Evolutionary conservation across 2,329 filamentous ascomycete genomes (phyloP).

Genomic region (Colletotrichum sp.): DNA sequence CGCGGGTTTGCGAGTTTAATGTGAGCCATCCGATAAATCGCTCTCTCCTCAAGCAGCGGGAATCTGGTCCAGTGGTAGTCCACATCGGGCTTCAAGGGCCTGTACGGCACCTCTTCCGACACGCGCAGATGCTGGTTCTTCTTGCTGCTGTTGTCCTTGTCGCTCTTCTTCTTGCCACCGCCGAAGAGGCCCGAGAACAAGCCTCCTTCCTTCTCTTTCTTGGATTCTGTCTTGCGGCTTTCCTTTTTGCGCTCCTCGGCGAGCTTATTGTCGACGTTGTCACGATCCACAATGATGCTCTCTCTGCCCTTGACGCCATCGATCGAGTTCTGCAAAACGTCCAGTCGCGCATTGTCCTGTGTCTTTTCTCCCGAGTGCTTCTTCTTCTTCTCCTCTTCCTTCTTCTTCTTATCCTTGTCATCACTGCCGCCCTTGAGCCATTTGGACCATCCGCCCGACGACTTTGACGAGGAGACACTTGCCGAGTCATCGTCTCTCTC

Average conservation of each 20-base stretch:
- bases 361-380: constrained; percentile 60
- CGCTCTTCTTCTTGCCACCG: constrained; percentile 84
- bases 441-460: constrained; percentile 76
- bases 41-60: constrained; percentile 91
- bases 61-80: constrained; percentile 98
- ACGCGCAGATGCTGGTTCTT: constrained; percentile 76
- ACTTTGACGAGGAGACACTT: constrained; percentile 68
- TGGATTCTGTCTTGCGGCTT: constrained; percentile 76
- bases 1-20: constrained; percentile 98
- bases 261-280: constrained; percentile 72
- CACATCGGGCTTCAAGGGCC: constrained; percentile 80
- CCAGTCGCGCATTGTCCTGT: constrained; percentile 82
- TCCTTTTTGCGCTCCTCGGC: constrained; percentile 86
- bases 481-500: constrained; percentile 70
- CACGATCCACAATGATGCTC: constrained; percentile 82
- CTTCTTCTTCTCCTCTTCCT: constrained; percentile 71
- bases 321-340: constrained; percentile 86
- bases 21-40: constrained; percentile 98
- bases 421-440: constrained; percentile 84
- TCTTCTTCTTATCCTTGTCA: constrained; percentile 67
- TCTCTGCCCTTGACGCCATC: constrained; percentile 78
- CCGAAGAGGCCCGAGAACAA: constrained; percentile 95
- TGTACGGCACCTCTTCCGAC: constrained; percentile 78
- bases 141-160: constrained; percentile 75
- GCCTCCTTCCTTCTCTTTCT: constrained; percentile 91